These are phyloP conservation scores for Tylopilus rubrobrunneus DNA, from an alignment of 768 basidiomycete species.

Conservation along the genomic window DNA sequence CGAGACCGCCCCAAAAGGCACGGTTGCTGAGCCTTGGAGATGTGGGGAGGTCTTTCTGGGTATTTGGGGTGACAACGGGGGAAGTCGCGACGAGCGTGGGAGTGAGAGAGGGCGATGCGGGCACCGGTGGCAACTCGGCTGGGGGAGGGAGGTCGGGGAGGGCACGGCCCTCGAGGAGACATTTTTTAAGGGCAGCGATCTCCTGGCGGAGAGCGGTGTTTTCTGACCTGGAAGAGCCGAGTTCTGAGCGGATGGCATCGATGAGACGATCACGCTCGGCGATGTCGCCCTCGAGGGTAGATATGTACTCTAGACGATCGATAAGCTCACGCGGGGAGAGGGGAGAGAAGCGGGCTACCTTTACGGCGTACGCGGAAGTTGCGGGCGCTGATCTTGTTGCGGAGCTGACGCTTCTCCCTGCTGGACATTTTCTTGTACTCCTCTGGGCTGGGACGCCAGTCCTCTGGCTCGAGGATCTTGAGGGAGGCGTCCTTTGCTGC, in stretches of 20 bases:
- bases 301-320: constrained; percentile 73
- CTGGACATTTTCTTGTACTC: constrained; percentile 93
- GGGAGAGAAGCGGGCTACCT: constrained; percentile 41
- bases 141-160: constrained; percentile 45
- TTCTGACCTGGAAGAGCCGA: constrained; percentile 75
- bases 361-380: constrained; percentile 95
- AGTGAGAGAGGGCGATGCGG: constrained; percentile 40
- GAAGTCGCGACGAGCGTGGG: constrained; percentile 18
- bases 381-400: constrained; percentile 95
- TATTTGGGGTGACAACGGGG: constrained; percentile 58
- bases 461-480: constrained; percentile 44
- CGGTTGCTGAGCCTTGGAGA: constrained; percentile 50
- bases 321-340: not conserved
- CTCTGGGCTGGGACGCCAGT: constrained; percentile 86
- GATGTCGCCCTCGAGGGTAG: constrained; percentile 90
- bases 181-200: constrained; percentile 67
- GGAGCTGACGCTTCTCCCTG: constrained; percentile 93
- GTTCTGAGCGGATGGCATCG: constrained; percentile 79
- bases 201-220: constrained; percentile 81
- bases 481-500: constrained; percentile 28
- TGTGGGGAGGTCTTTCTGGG: constrained; percentile 71
- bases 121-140: constrained; percentile 34
- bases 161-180: constrained; percentile 65
- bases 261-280: constrained; percentile 89
- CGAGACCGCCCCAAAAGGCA: constrained; percentile 80